A percentile compares a stretch with the other conserved stretches of the same genome.
Evolutionary conservation across 2,329 filamentous ascomycete species (phyloP).

Genomic region (Truncatella angustata): DNA sequence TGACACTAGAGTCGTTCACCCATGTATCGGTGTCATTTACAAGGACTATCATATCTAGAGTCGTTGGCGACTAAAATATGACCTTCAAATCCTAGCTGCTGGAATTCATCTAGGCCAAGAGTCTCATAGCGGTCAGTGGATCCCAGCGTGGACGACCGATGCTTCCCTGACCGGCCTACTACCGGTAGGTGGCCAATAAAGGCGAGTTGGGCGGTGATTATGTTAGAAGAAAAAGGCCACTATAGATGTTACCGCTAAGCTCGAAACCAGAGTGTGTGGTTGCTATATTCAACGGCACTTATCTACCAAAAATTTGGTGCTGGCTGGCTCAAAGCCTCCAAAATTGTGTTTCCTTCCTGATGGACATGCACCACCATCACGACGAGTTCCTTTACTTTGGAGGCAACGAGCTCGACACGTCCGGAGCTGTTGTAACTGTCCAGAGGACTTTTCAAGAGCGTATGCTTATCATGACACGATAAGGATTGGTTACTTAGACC

Average conservation of each 20-base stretch:
- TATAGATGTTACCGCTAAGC: conserved; percentile 38
- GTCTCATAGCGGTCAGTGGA: conserved; percentile 41
- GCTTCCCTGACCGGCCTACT: conserved; percentile 32
- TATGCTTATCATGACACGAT: too few species aligned
- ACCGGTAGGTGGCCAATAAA: conserved; percentile 36
- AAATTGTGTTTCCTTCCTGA: conserved; percentile 50
- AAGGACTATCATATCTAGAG: conserved; percentile 36
- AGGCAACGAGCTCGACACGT: conserved; percentile 38
- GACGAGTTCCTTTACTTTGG: conserved; percentile 47
- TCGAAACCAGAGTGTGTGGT: conserved; percentile 40
- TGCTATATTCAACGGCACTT: conserved; percentile 37
- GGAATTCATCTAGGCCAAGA: conserved; percentile 29
- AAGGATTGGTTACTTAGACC: too few species aligned
- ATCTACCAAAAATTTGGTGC: conserved; percentile 42
- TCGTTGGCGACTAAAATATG: conserved; percentile 35
- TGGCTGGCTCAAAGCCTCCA: conserved; percentile 34
- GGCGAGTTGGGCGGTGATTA: conserved; percentile 31
- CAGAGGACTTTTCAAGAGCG: conserved; percentile 42
- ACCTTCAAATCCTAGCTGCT: not conserved
- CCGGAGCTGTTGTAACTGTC: conserved; percentile 37
- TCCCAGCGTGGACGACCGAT: conserved; percentile 38
- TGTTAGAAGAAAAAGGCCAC: conserved; percentile 34
- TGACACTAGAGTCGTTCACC: conserved; percentile 33
- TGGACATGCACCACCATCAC: conserved; percentile 51
- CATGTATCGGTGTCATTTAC: conserved; percentile 41